Conservation (phyloP, 345 rosid genomes). For the Eucalyptus cladocalyx region DNA sequence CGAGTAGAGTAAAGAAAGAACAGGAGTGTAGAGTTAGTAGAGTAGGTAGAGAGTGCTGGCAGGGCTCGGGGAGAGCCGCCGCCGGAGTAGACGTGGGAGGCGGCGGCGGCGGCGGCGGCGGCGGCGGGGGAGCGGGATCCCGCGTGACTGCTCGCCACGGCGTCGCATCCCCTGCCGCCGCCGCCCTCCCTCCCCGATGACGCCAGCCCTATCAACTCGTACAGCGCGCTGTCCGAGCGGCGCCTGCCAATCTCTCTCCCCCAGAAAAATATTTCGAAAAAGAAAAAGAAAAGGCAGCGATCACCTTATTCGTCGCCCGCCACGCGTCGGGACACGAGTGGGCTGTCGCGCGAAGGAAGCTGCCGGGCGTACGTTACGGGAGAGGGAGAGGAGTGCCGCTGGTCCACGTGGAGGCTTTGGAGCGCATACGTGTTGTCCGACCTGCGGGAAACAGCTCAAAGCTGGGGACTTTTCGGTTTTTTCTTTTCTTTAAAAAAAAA, state of each 20-base stretch:
- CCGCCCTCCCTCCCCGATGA: not conserved
- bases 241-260: not conserved
- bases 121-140: not conserved
- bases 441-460: not conserved
- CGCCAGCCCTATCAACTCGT: not conserved
- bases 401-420: not conserved
- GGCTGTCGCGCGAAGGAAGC: not conserved
- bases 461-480: not conserved
- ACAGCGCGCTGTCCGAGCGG: not conserved
- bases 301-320: not conserved
- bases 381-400: not conserved
- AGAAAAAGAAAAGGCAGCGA: not conserved
- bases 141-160: not conserved
- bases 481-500: too few relatives aligned
- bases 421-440: not conserved
- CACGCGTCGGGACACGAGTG: not conserved
- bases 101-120: not conserved
- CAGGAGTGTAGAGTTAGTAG: not conserved
- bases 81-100: slow-evolving; percentile 1
- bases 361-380: not conserved
- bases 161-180: not conserved
- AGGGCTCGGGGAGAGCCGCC: not conserved
- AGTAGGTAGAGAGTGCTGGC: not conserved
- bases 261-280: too few relatives aligned
- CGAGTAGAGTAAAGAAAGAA: not conserved